A percentile compares a stretch with the other conserved stretches of the same genome.
phyloP scores from a whole-genome alignment of 352 stramenopile species.

The Globisporangium megalacanthum region DNA sequence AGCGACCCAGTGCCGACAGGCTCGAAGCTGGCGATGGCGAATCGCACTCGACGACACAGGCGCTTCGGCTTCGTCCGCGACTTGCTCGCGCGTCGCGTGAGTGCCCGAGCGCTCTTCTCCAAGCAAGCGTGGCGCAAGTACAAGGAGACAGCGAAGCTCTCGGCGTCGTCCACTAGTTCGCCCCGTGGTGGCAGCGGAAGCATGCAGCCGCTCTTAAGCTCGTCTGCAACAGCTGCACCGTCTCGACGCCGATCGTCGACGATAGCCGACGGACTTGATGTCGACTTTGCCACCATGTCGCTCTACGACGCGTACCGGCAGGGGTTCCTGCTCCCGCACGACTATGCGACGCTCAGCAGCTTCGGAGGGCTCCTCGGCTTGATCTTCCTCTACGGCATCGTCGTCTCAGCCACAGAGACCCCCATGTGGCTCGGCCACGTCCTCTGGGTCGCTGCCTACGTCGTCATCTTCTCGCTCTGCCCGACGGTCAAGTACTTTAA shows the following conservation, averaged over 20 bases:
- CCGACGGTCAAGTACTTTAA: constrained; percentile 80
- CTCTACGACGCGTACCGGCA: constrained; percentile 67
- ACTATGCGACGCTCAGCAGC: constrained; percentile 65
- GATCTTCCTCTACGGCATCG: constrained; percentile 61
- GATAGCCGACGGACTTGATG: constrained; percentile 13
- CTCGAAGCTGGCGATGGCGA: constrained; percentile 11
- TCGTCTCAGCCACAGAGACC: constrained; percentile 60
- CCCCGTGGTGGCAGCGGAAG: constrained; percentile 16
- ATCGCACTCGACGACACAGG: constrained; percentile 5
- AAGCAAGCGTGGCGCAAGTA: constrained; percentile 57
- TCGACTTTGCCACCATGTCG: constrained; percentile 71
- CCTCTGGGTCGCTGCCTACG: constrained; percentile 58
- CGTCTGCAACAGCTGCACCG: neutral
- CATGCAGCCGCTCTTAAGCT: constrained; percentile 12
- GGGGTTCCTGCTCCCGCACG: constrained; percentile 63
- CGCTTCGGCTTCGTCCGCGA: constrained; percentile 35
- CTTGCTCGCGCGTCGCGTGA: constrained; percentile 26
- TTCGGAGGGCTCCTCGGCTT: constrained; percentile 50
- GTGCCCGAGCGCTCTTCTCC: constrained; percentile 35
- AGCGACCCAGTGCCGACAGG: neutral
- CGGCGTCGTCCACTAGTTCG: constrained; percentile 10
- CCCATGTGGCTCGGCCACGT: constrained; percentile 67
- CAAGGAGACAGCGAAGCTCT: constrained; percentile 28
- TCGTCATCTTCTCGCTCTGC: constrained; percentile 63
- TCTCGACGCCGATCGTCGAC: constrained; percentile 10